Base-by-base conservation (phyloP, 164 flowering plant species). In the Chloranthus sessilifolius region DNA sequence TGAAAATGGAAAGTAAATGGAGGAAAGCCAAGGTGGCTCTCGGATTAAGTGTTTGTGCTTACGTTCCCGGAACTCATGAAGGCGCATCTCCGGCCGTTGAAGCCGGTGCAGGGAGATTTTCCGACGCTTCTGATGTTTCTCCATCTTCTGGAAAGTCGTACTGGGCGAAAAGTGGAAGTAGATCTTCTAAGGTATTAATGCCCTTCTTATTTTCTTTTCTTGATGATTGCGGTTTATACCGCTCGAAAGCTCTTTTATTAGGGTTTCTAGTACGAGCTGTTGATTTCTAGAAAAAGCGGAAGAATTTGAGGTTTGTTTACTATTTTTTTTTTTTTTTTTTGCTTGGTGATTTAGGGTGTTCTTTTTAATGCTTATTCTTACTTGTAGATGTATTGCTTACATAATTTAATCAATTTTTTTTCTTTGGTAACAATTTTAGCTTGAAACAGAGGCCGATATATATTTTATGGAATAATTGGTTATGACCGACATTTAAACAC, bases 1-100 rank as follows among this genome's bases (percentile, higher is more conserved):
- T 33, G 28, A 45, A 52, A 59, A 85, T 87, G 95, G 85, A 59
- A 21, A 88, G 81, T 55, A 83, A 74, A 67, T 91, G 98, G 98
- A 72, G 77, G 52, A 88, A 85, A 60, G 81, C 74, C 39, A 87
- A 85, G 75, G 29, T 66, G 27, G 85, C 89, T 15, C 63, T 91
- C 2, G 88, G 90, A 4, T 31, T 70, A 33, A 77, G 78, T 36
- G 65, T 68, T 21, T 83, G 92, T 35, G 64, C 79, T 7, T 72
- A 70, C 50, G 68, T 72, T 30, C 94, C 97, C 22, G 52, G 51
- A 43, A 63, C 77, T 5, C 20, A 17, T 0, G 80, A 76, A 2
- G 78, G 69, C 3, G 59, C 64, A 1, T 31, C 69, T 0, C 25
- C 73, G 0, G 47, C 67, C 42, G 36, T 11, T 30, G 60, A 35